Percentiles rank a stretch among this genome's conserved stretches.
phyloP scores from a whole-genome alignment of 2,329 filamentous ascomycete genomes.

The Sclerotinia subarctica region DNA sequence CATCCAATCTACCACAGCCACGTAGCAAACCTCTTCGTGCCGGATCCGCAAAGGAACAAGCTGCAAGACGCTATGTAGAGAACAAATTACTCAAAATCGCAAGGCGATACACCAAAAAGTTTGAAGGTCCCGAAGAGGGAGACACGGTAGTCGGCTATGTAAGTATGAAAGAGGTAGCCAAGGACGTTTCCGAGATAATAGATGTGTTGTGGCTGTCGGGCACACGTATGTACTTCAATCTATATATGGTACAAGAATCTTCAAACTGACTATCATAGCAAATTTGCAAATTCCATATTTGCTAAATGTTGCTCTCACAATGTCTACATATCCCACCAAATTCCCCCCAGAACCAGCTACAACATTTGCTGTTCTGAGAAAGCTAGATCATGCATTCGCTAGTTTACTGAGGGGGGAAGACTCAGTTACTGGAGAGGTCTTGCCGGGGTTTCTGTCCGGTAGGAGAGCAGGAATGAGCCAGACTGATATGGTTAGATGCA shows the following conservation, averaged over 20 bases:
- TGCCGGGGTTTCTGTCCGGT: constrained; percentile 68
- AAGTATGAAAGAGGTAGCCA: constrained; percentile 55
- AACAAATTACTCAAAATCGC: constrained; percentile 52
- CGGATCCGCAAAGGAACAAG: constrained; percentile 58
- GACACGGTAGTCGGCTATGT: constrained; percentile 63
- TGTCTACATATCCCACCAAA: constrained; percentile 67
- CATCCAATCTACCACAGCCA: constrained; percentile 52
- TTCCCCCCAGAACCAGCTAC: constrained; percentile 67
- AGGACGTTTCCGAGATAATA: constrained; percentile 70
- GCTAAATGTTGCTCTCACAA: constrained; percentile 70
- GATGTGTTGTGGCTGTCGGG: constrained; percentile 84
- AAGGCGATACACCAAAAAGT: constrained; percentile 60
- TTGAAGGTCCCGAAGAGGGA: constrained; percentile 47
- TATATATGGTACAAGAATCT: background rate
- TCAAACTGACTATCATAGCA: constrained; percentile 47
- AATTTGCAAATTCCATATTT: constrained; percentile 80
- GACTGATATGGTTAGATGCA: constrained; percentile 85
- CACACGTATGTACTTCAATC: constrained; percentile 61
- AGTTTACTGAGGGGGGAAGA: constrained; percentile 69
- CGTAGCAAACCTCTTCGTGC: constrained; percentile 51
- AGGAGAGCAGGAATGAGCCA: constrained; percentile 60
- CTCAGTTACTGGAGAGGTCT: constrained; percentile 57
- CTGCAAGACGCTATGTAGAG: constrained; percentile 56
- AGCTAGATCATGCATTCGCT: constrained; percentile 80
- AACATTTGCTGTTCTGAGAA: constrained; percentile 69